Evolutionary conservation across 345 rosid species (phyloP), one percentile per base, ranked within the genome.

Genomic region (Salix koriyanagi): DNA sequence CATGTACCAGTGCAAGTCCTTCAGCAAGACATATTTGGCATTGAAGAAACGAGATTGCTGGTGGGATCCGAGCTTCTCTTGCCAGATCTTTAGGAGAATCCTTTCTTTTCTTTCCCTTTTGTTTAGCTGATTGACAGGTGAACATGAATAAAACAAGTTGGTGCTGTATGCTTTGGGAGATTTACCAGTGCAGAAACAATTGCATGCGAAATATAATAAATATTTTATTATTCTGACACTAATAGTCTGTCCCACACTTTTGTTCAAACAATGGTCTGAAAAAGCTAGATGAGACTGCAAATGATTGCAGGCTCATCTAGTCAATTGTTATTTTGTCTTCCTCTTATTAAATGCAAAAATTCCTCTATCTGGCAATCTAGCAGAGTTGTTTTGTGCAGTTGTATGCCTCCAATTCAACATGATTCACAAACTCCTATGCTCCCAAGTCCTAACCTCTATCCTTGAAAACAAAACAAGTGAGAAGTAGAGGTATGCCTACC

Each of bases 21-120:
- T 96, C 95, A 56, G 98, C 94, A 82, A 96, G 88, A 84, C 84
- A 87, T 76, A 93, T 85, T 71, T 91, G 90, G 76, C 97, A 91
- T 78, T 92, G 95, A 84, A 96, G 91, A 84, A 91, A 89, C 75
- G 80, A 77, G 77, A 94, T 90, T 26, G 86, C 79, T 32, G 95
- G 90, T 66, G 95, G 92, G 52, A 91, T 86, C 83, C 90, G 89
- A 76, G 87, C 56, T 80, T 92, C 98, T 81, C 71, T 88, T 21
- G 80, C 89, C 75, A 79, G 71, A 70, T 91, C 92, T 83, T 90
- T 91, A 28, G 80, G n/a, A 67, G 90, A 85, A 72, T 92, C 97
- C 82, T 83, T 89, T 78, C 85, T 87, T 80, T 89, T 96, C 89
- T 92, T 96, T 70, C 93, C 97, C 84, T 84, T 94, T 66, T 84